These are phyloP conservation scores for Coemansia sp. DNA, from an alignment of 192 early-diverging fungal species.

Conservation along the genomic window DNA sequence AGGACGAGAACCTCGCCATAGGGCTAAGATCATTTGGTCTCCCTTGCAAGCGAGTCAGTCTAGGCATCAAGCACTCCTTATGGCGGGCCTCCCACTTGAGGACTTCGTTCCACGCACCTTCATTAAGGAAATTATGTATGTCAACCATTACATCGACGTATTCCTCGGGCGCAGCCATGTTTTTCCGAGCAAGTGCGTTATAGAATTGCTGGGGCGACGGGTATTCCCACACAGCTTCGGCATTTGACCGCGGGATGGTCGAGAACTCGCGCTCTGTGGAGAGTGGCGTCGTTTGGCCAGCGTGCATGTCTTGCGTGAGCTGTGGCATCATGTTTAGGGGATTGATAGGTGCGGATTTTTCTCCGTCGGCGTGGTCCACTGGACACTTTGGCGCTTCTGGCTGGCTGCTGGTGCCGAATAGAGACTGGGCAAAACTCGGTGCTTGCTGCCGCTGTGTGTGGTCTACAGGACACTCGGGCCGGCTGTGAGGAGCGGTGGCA, in stretches of 20 bases:
- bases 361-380: constrained; percentile 50
- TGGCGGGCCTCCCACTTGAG: constrained; percentile 81
- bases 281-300: constrained; percentile 66
- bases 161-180: constrained; percentile 81
- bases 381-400: constrained; percentile 47
- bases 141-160: constrained; percentile 90
- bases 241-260: constrained; percentile 59
- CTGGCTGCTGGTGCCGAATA: constrained; percentile 10
- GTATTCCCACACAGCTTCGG: constrained; percentile 71
- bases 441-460: constrained; percentile 15
- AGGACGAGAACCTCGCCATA: constrained; percentile 57
- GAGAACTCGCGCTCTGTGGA: constrained; percentile 80
- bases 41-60: constrained; percentile 81
- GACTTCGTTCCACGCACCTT: constrained; percentile 93
- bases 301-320: constrained; percentile 65
- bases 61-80: constrained; percentile 58
- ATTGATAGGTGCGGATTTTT: constrained; percentile 55
- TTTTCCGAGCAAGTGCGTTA: constrained; percentile 81
- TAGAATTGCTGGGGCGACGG: constrained; percentile 91
- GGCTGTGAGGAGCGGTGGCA: neutral
- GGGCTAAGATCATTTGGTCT: constrained; percentile 76
- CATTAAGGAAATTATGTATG: constrained; percentile 98
- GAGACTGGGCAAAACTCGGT: constrained; percentile 29
- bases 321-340: constrained; percentile 91
- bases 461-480: constrained; percentile 27